A percentile compares a stretch with the other conserved stretches of the same genome.
Conservation (phyloP, 257 asterid species). For the Cordia subcordata region DNA sequence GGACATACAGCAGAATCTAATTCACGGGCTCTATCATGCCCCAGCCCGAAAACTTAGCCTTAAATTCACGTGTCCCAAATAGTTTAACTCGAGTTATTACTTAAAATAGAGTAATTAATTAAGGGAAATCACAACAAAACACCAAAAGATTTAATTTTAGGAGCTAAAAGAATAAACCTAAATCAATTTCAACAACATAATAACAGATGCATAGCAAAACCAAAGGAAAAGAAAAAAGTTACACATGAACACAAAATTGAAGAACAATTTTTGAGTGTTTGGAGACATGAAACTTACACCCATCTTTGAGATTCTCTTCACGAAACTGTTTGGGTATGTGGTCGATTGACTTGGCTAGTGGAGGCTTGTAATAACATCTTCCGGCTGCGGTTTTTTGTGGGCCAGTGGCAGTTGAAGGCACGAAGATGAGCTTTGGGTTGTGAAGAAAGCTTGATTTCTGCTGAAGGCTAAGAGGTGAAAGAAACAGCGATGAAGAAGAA, state of each 20-base stretch:
- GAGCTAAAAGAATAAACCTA: no score
- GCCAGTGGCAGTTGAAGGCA: conserved; percentile 14
- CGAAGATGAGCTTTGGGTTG: conserved; percentile 36
- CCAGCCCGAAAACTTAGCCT: neutral
- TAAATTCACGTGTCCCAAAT: neutral
- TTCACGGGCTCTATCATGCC: neutral
- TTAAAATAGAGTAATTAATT: no score
- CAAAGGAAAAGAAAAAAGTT: neutral
- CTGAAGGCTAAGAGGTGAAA: conserved; percentile 17
- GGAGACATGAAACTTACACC: conserved; percentile 37
- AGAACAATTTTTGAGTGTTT: neutral
- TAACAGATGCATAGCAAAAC: no score
- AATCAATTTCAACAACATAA: no score
- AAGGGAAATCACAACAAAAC: neutral
- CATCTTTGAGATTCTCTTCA: conserved; percentile 80
- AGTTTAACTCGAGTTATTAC: neutral
- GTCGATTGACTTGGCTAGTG: conserved; percentile 52
- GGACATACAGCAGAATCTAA: no score
- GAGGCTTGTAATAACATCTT: conserved; percentile 50
- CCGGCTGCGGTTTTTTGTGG: conserved; percentile 24
- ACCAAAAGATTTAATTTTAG: neutral
- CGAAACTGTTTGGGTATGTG: conserved; percentile 85
- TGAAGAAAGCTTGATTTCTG: conserved; percentile 36
- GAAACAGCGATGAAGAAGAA: conserved; percentile 28
- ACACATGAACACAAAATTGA: neutral